Conservation (phyloP, 371 early-diverging fungal species). For the Apophysomyces variabilis region DNA sequence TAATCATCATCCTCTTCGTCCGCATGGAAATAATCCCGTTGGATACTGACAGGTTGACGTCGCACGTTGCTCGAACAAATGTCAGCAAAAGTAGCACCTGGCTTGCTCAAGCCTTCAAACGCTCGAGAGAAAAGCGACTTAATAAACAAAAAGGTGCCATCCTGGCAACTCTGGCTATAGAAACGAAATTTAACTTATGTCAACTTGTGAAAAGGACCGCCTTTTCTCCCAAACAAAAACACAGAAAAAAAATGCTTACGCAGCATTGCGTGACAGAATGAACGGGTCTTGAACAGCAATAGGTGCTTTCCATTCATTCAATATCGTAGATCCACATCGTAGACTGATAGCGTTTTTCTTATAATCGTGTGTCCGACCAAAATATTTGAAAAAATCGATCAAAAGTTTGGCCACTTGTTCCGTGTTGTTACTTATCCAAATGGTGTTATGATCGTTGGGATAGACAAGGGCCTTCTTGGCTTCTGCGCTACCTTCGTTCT, state of each 20-base stretch:
- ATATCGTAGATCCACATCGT: background rate
- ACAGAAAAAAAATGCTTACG: constrained; percentile 14
- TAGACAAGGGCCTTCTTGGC: background rate
- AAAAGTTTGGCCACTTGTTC: background rate
- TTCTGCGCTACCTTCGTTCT: background rate
- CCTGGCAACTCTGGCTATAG: too few relatives aligned
- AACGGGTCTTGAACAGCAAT: constrained; percentile 25
- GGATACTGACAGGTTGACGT: too few relatives aligned
- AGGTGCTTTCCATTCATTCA: background rate
- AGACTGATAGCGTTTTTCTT: background rate
- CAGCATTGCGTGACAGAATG: constrained; percentile 18
- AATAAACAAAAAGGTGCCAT: too few relatives aligned
- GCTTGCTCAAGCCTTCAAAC: too few relatives aligned
- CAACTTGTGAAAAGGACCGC: too few relatives aligned
- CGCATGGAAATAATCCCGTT: too few relatives aligned
- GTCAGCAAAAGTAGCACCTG: too few relatives aligned
- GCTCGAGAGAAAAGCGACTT: too few relatives aligned
- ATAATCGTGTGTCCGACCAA: background rate
- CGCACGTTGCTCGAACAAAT: too few relatives aligned
- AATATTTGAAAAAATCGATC: constrained; percentile 18
- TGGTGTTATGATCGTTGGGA: background rate
- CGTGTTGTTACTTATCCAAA: background rate
- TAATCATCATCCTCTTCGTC: too few relatives aligned
- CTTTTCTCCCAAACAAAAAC: too few relatives aligned
- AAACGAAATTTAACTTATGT: too few relatives aligned